Percentiles rank a stretch among this genome's conserved stretches.
phyloP scores from a whole-genome alignment of 176 grass and related monocot genomes.

The Zea mays region Zm-B73-REFERENCE-NAM-5.0 NC_050099.1:168176001-168176500 shows the following conservation, averaged over 20 bases:
- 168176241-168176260: neutral
- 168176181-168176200: neutral
- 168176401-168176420: neutral
- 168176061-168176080: conserved; percentile 21
- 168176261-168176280: conserved; percentile 34
- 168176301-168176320: neutral
- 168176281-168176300: conserved; percentile 28
- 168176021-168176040: conserved; percentile 93
- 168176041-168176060: conserved; percentile 56
- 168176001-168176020: conserved; percentile 91
- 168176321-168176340: conserved; percentile 36
- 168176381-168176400: neutral
- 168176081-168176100: conserved; percentile 29
- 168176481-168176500: no score
- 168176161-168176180: neutral
- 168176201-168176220: conserved; percentile 37
- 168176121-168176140: conserved; percentile 6
- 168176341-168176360: conserved; percentile 28
- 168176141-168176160: conserved; percentile 19
- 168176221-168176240: neutral
- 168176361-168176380: no score
- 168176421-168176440: neutral
- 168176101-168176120: neutral
- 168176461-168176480: neutral
- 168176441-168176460: neutral